Evolutionary conservation across 352 stramenopile genomes (phyloP), one percentile per base, ranked within the genome.

Genomic region (Thalassiosira exigua): DNA sequence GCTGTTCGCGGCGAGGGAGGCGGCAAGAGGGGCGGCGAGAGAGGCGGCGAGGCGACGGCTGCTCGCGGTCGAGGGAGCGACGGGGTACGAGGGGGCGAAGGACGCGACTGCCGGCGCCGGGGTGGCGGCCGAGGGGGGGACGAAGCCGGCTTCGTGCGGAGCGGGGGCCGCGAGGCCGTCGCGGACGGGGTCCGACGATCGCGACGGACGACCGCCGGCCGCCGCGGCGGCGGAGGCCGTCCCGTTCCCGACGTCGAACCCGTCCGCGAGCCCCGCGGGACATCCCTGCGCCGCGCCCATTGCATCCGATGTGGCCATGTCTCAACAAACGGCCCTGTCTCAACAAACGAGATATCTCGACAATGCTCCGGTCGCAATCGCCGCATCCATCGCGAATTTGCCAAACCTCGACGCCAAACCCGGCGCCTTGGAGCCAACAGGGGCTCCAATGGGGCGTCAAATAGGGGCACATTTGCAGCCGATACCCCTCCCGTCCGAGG

Each of bases 11-110:
- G 77, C 57, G 48, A 65, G 59, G 59, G 27, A 19, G 3, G 62
- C 22, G 33, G 19, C 57, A 24, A 17, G 32, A 12, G 48, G 88
- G 64, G 79, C 81, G 50, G 69, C 90, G 29, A 93, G 92, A 65
- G 81, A 91, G 22, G 84, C 88, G 22, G 61, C 93, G 2, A 74
- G 82, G 12, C 32, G 79, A 21, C 52, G 85, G 21, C 58, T 94
- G 3, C 61, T 90, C 24, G 57, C 69, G 59, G 77, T 52, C 41
- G 59, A 58, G 59, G 27, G 22, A 3, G 62, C 22, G 33, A 22
- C 57, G 27, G n/a, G 32, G n/a, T n/a, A n/a, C n/a, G n/a, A n/a
- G n/a, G n/a, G n/a, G n/a, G n/a, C n/a, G n/a, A n/a, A n/a, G n/a
- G n/a, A n/a, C n/a, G n/a, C n/a, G 36, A 44, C 14, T 7, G 14